Evolutionary conservation across 2,329 filamentous ascomycete species (phyloP).

Genomic region (Monosporascus ibericus): DNA sequence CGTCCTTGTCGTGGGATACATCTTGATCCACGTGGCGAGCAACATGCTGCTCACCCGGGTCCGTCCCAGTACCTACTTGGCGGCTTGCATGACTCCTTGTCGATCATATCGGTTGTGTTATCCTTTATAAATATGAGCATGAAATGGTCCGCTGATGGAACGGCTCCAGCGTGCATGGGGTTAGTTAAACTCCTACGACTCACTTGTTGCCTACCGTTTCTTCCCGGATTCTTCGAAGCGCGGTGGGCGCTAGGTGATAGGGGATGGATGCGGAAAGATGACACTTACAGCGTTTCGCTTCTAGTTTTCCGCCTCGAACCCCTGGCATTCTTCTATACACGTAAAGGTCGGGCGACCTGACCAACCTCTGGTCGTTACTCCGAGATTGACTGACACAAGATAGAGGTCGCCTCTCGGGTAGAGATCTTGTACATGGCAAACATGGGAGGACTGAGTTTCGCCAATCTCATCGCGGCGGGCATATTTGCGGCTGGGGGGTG

Average conservation of each 20-base stretch:
- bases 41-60: slow-evolving; percentile 40
- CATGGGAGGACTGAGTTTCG: slow-evolving; percentile 3
- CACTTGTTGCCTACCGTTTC: slow-evolving; percentile 31
- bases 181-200: slow-evolving; percentile 28
- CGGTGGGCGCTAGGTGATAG: slow-evolving; percentile 10
- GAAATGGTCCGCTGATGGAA: too few species aligned
- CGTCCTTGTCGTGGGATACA: slow-evolving; percentile 34
- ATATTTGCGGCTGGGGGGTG: too few species aligned
- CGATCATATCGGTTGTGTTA: slow-evolving; percentile 26
- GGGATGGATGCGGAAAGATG: background rate
- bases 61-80: slow-evolving; percentile 36
- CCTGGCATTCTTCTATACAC: slow-evolving; percentile 42
- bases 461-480: slow-evolving; percentile 5
- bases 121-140: background rate
- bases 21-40: slow-evolving; percentile 32
- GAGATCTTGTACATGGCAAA: slow-evolving; percentile 2
- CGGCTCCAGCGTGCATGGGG: slow-evolving; percentile 25
- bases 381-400: background rate
- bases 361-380: background rate
- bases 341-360: slow-evolving; percentile 21
- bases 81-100: slow-evolving; percentile 36
- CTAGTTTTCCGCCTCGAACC: slow-evolving; percentile 36
- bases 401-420: slow-evolving; percentile 21
- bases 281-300: background rate
- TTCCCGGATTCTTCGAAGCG: slow-evolving; percentile 34